Conservation (phyloP, 1,139 yeast genomes). For the Scheffersomyces insectosa region DNA sequence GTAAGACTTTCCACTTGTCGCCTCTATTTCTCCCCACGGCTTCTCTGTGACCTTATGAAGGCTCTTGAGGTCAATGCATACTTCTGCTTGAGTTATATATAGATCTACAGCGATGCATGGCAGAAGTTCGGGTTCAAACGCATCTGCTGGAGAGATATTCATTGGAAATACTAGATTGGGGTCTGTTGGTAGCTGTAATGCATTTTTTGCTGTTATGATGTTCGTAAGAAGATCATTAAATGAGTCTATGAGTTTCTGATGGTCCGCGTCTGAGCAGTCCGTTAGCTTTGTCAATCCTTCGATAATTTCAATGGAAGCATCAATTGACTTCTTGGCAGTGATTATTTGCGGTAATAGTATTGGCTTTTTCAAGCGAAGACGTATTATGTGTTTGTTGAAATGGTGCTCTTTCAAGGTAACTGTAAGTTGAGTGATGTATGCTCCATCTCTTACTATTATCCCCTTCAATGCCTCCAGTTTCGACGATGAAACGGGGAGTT, state of each 20-base stretch:
- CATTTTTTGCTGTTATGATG: constrained; percentile 35
- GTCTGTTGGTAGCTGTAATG: constrained; percentile 44
- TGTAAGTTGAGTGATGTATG: constrained; percentile 33
- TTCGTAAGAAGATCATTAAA: constrained; percentile 29
- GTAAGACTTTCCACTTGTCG: constrained; percentile 34
- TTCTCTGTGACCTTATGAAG: constrained; percentile 37
- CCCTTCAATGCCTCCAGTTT: constrained; percentile 46
- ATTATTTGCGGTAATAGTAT: constrained; percentile 35
- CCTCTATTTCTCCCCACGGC: constrained; percentile 45
- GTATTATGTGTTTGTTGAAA: constrained; percentile 32
- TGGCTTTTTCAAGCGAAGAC: constrained; percentile 29
- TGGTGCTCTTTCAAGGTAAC: constrained; percentile 29
- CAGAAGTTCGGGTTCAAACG: constrained; percentile 38
- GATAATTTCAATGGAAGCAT: constrained; percentile 29
- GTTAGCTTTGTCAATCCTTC: constrained; percentile 14
- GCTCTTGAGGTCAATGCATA: constrained; percentile 44
- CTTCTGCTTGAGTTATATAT: constrained; percentile 46
- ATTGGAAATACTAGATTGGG: constrained; percentile 44
- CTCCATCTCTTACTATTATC: constrained; percentile 43
- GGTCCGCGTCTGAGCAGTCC: constrained; percentile 6
- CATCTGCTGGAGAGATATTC: constrained; percentile 25
- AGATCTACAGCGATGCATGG: constrained; percentile 37
- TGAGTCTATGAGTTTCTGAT: constrained; percentile 19
- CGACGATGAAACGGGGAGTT: constrained; percentile 39
- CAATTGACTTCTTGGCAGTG: constrained; percentile 33